These are phyloP conservation scores for Colletotrichum sublineola DNA, from an alignment of 2,329 filamentous ascomycete species.

Conservation along the genomic window DNA sequence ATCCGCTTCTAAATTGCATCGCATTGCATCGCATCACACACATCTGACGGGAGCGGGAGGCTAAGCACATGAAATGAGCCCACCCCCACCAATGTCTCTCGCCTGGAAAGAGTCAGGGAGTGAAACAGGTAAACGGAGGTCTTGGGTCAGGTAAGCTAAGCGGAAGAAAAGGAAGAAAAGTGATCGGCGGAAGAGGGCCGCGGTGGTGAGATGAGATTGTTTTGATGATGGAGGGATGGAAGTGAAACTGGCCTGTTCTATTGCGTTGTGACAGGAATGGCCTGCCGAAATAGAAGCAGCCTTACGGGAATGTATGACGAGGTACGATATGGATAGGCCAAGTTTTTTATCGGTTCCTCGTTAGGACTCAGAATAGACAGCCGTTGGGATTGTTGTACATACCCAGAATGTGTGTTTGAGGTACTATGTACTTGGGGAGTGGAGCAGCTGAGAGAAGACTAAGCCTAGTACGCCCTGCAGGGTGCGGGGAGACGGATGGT, in stretches of 20 bases:
- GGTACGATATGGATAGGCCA: slow-evolving; percentile 15
- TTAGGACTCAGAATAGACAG: background rate
- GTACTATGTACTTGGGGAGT: background rate
- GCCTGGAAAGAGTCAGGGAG: background rate
- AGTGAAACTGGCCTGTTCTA: background rate
- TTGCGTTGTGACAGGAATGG: background rate
- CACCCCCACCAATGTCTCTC: background rate
- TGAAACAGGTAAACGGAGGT: background rate
- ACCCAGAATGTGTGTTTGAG: background rate
- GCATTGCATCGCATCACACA: background rate
- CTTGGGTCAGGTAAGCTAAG: slow-evolving; percentile 15
- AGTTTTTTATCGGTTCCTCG: background rate
- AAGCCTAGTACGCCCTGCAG: slow-evolving; percentile 11
- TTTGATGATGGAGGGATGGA: background rate
- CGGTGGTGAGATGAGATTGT: background rate
- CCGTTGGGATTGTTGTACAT: background rate
- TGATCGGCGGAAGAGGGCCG: background rate
- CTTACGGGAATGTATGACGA: slow-evolving; percentile 21
- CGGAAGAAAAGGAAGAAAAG: too few species aligned
- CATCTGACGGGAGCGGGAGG: slow-evolving; percentile 19
- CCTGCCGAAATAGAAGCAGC: slow-evolving; percentile 19
- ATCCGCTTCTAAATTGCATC: slow-evolving; percentile 1
- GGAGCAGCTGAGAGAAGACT: background rate
- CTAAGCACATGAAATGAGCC: slow-evolving; percentile 8
- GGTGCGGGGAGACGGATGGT: slow-evolving; percentile 13